These are phyloP conservation scores for Penicillium fuscoglaucum DNA, from an alignment of 2,329 filamentous ascomycete species.

Conservation along the genomic window DNA sequence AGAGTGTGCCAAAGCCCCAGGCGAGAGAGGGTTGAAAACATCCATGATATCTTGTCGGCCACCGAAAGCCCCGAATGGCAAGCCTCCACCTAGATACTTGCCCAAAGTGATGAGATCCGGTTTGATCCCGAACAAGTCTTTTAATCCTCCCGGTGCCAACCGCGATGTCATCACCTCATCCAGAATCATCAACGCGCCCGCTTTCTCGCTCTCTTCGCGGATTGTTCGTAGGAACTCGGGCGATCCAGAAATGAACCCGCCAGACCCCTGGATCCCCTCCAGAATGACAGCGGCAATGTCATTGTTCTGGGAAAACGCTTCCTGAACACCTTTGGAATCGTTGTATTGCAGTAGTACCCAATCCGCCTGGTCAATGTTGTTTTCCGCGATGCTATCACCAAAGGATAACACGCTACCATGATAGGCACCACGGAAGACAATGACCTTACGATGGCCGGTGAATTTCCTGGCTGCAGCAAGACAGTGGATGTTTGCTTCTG, in stretches of 20 bases:
- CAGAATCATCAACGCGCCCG: conserved; percentile 62
- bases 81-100: conserved; percentile 67
- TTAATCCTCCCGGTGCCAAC: conserved; percentile 33
- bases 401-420: conserved; percentile 58
- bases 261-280: conserved; percentile 66
- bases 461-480: conserved; percentile 55
- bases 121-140: neutral
- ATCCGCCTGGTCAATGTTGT: conserved; percentile 50
- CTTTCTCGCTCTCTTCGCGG: conserved; percentile 49
- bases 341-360: conserved; percentile 66
- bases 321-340: conserved; percentile 50
- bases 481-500: conserved; percentile 64
- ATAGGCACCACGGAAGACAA: conserved; percentile 53
- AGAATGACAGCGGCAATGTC: conserved; percentile 62
- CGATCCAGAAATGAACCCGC: conserved; percentile 56
- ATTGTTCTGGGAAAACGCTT: conserved; percentile 3
- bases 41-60: conserved; percentile 59
- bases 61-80: conserved; percentile 67
- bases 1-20: conserved; percentile 50
- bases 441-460: conserved; percentile 44
- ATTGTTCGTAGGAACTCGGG: conserved; percentile 55
- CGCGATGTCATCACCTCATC: conserved; percentile 73
- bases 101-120: conserved; percentile 66
- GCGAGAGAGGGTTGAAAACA: conserved; percentile 38
- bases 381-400: conserved; percentile 14